phyloP scores from a whole-genome alignment of 306 rosid genomes.

The Malus sylvestris region DNA sequence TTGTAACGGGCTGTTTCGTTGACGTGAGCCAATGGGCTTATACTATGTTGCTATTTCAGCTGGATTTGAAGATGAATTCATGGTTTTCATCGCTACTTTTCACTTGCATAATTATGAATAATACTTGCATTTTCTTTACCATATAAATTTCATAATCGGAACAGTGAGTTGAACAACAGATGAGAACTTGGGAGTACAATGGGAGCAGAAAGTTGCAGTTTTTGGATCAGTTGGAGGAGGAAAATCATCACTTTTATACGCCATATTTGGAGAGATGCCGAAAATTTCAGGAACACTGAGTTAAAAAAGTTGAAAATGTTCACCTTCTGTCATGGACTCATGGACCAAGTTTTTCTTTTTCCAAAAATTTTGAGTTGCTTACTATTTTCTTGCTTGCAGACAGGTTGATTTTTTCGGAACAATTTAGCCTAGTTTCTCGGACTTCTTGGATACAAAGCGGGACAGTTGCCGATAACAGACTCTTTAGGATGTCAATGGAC shows the following conservation, averaged over 20 bases:
- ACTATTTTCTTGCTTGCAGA: neutral
- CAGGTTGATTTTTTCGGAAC: constrained; percentile 53
- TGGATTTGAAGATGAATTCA: too few species aligned
- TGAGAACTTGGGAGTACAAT: too few species aligned
- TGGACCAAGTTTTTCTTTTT: constrained; percentile 7
- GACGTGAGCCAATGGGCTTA: too few species aligned
- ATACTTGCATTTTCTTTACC: too few species aligned
- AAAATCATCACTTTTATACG: constrained; percentile 65
- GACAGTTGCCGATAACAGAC: constrained; percentile 62
- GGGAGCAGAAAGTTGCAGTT: constrained; percentile 43
- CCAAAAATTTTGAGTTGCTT: neutral
- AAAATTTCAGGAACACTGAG: constrained; percentile 63
- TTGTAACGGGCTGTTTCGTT: neutral
- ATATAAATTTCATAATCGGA: too few species aligned
- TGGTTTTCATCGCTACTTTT: too few species aligned
- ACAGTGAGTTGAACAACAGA: too few species aligned
- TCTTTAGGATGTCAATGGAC: constrained; percentile 64
- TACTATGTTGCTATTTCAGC: too few species aligned
- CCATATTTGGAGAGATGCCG: constrained; percentile 65
- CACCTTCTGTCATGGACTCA: too few species aligned
- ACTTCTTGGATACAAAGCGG: constrained; percentile 80
- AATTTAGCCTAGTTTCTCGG: constrained; percentile 67
- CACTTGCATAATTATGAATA: too few species aligned
- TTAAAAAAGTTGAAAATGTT: neutral
- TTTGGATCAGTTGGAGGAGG: constrained; percentile 83